These are phyloP conservation scores for Xylaria acuta DNA, from an alignment of 495 filamentous ascomycete genomes.

Conservation along the genomic window DNA sequence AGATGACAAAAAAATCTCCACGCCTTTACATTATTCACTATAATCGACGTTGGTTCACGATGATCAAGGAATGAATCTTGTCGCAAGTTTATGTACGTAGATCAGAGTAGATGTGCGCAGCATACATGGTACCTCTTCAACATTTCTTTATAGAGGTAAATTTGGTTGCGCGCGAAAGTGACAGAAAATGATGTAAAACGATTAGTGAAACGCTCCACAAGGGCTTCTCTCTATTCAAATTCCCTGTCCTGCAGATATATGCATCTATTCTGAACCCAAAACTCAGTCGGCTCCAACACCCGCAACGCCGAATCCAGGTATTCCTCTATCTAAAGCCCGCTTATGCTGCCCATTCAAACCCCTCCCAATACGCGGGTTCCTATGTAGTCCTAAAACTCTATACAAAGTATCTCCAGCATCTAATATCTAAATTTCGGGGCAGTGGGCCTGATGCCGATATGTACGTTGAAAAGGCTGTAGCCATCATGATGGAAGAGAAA, in stretches of 20 bases:
- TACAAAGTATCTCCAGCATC: neutral
- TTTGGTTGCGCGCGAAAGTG: neutral
- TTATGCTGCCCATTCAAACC: neutral
- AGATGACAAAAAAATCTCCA: neutral
- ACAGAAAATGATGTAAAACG: neutral
- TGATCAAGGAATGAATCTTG: neutral
- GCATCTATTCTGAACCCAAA: neutral
- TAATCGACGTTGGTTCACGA: no score
- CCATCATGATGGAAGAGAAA: neutral
- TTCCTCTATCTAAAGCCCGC: conserved; percentile 12
- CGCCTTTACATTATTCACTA: no score
- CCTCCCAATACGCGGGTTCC: neutral
- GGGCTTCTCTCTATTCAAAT: neutral
- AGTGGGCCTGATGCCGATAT: neutral
- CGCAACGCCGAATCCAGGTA: neutral
- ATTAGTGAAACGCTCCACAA: neutral
- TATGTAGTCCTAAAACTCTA: neutral
- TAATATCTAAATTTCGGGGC: neutral
- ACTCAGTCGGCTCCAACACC: neutral
- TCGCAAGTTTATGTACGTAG: neutral
- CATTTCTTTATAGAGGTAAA: neutral
- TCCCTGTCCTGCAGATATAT: neutral
- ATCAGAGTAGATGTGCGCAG: neutral
- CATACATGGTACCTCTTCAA: neutral
- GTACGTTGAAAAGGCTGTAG: neutral